Conservation (phyloP, 768 basidiomycete genomes). For the Leccinellum rugosiceps region DNA sequence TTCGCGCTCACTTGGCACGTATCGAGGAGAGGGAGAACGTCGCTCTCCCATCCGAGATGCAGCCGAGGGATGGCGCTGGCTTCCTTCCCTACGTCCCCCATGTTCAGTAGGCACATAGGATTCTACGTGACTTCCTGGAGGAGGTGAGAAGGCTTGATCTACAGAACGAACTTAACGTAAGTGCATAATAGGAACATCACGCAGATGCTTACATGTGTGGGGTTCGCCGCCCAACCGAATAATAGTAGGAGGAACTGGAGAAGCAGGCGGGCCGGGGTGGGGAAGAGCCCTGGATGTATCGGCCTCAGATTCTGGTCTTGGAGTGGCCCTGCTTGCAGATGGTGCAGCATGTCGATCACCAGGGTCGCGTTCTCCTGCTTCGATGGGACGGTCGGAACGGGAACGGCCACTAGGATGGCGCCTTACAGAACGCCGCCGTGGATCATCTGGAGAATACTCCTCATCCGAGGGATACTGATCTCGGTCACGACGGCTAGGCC, state of each 20-base stretch:
- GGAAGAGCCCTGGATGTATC: background rate
- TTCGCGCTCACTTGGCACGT: background rate
- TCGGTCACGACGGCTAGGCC: background rate
- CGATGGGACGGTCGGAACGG: background rate
- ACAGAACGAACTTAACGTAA: slow-evolving; percentile 5
- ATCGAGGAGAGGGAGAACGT: background rate
- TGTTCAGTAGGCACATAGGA: slow-evolving; percentile 12
- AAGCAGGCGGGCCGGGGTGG: slow-evolving; percentile 9
- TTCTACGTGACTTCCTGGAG: background rate
- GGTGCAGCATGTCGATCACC: slow-evolving; percentile 12
- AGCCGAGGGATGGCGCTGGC: background rate
- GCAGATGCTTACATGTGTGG: slow-evolving; percentile 14
- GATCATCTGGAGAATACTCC: slow-evolving; percentile 10
- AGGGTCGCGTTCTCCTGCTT: slow-evolving; percentile 10
- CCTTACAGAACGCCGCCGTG: background rate
- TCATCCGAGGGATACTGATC: background rate
- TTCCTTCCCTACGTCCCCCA: background rate
- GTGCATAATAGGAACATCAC: background rate
- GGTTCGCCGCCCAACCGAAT: slow-evolving; percentile 26
- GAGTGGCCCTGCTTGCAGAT: slow-evolving; percentile 6
- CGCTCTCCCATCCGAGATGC: background rate
- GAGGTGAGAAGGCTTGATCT: slow-evolving; percentile 19
- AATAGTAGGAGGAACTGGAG: slow-evolving; percentile 28
- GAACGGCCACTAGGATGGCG: slow-evolving; percentile 18
- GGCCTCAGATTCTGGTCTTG: slow-evolving; percentile 9